Percentiles rank a stretch among this genome's conserved stretches.
Evolutionary conservation across 169 alveolate species (phyloP).

Genomic region (Cryptosporidium ubiquitum): DNA sequence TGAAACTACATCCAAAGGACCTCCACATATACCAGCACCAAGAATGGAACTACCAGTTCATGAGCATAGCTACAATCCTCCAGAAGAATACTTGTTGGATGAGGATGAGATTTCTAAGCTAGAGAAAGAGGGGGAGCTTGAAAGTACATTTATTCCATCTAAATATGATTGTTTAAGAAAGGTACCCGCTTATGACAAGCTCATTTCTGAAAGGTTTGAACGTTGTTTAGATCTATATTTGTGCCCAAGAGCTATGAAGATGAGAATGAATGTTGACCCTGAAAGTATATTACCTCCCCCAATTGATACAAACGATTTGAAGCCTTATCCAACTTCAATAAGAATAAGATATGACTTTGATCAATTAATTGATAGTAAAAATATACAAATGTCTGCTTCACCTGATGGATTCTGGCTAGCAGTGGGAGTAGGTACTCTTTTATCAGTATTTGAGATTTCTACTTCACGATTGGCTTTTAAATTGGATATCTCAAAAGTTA

Average conservation of each 20-base stretch:
- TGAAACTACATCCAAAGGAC: slow-evolving; percentile 76
- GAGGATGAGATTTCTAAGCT: slow-evolving; percentile 77
- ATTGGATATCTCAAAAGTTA: slow-evolving; percentile 78
- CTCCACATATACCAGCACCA: slow-evolving; percentile 91
- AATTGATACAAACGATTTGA: slow-evolving; percentile 87
- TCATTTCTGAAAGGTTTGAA: slow-evolving; percentile 88
- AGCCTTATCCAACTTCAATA: slow-evolving; percentile 89
- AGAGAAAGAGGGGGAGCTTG: slow-evolving; percentile 23
- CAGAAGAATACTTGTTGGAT: slow-evolving; percentile 89
- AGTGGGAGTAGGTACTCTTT: slow-evolving; percentile 16
- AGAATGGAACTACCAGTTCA: slow-evolving; percentile 92
- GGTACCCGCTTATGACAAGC: slow-evolving; percentile 90
- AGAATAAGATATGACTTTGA: slow-evolving; percentile 84
- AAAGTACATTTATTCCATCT: slow-evolving; percentile 83
- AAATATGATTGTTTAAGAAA: slow-evolving; percentile 89
- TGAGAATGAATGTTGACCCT: slow-evolving; percentile 89
- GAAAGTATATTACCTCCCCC: slow-evolving; percentile 87
- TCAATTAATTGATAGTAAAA: slow-evolving; percentile 82
- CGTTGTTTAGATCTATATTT: slow-evolving; percentile 93
- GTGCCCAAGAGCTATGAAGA: slow-evolving; percentile 91
- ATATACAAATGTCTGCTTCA: slow-evolving; percentile 60
- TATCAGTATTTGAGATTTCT: slow-evolving; percentile 44
- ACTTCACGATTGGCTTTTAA: slow-evolving; percentile 30
- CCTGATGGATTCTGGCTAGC: slow-evolving; percentile 56
- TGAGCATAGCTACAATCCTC: slow-evolving; percentile 94